Evolutionary conservation across 2,329 filamentous ascomycete species (phyloP), one percentile per base, ranked within the genome.

Genomic region (Xylaria hypoxylon): DNA sequence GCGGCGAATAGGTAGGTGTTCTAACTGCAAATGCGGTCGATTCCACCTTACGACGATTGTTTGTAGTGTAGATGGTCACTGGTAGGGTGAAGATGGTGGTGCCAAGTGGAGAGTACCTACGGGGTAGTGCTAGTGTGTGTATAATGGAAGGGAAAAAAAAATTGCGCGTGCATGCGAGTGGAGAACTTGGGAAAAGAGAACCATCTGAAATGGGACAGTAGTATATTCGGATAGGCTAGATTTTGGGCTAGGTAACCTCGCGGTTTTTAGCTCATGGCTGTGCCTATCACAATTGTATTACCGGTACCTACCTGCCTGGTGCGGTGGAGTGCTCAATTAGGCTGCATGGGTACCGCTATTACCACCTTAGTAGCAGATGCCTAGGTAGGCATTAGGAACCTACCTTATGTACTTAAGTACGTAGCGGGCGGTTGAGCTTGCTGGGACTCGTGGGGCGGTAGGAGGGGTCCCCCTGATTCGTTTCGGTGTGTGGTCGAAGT

Each of bases 401-500:
- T n/a, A n/a, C n/a, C n/a, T n/a, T n/a, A n/a, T n/a, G n/a, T n/a
- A n/a, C n/a, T n/a, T n/a, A n/a, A n/a, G n/a, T n/a, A n/a, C n/a
- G 51, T 24, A 44, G 52, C 24, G 24, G 33, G 19, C 11, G 11
- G 19, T 47, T 47, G 44, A 28, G 22, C 31, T 31, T 59, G 56
- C 31, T 35, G 22, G 15, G 17, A 44, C 33, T 31, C 0, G 19
- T n/a, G n/a, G n/a, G n/a, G n/a, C n/a, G 31, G 42, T 35, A 38
- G 51, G 62, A 61, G 26, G 67, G 64, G 26, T 17, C 44, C 73
- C 73, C 72, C 71, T 73, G 72, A 72, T 68, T 65, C 50, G 70
- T 70, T 70, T 65, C 70, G 70, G 70, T 68, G 68, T 69, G 66
- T 26, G 44, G 42, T 71, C 70, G 10, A 53, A 31, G 51, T 31